Conservation (phyloP, 768 basidiomycete species). For the Scleroderma bovista region DNA sequence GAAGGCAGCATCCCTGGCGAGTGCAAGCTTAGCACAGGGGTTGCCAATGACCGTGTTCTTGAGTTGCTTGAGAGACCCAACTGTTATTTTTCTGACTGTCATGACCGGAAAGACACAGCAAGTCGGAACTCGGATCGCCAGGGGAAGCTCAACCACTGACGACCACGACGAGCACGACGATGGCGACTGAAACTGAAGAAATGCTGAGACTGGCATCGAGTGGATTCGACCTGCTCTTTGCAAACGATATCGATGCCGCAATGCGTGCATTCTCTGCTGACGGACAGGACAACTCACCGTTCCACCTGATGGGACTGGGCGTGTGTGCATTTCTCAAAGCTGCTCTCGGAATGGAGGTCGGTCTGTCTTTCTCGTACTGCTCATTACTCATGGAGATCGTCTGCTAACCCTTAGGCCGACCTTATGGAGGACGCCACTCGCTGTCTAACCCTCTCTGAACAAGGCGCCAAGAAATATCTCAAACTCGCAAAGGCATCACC, state of each 20-base stretch:
- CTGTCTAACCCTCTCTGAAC: conserved; percentile 53
- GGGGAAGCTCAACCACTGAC: too few species aligned
- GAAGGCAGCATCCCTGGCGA: conserved; percentile 52
- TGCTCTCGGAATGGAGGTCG: conserved; percentile 75
- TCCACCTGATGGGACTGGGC: conserved; percentile 69
- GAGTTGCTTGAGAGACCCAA: conserved; percentile 48
- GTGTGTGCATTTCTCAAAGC: conserved; percentile 73
- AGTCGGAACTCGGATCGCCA: not conserved
- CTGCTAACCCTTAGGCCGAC: conserved; percentile 34
- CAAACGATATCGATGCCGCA: conserved; percentile 58
- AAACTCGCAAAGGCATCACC: conserved; percentile 31
- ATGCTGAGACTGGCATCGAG: conserved; percentile 30
- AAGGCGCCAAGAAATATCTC: conserved; percentile 50
- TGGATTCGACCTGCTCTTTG: conserved; percentile 69
- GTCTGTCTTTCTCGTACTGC: not conserved
- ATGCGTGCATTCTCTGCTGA: conserved; percentile 38
- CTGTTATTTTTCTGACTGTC: conserved; percentile 28
- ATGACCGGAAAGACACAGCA: conserved; percentile 5
- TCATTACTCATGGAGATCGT: not conserved
- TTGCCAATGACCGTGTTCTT: conserved; percentile 81
- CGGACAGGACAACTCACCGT: conserved; percentile 45
- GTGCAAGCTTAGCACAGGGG: conserved; percentile 58
- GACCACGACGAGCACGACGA: not conserved
- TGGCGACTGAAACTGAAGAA: conserved; percentile 19
- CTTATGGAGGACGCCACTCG: conserved; percentile 59